Evolutionary conservation across 2,329 filamentous ascomycete species (phyloP).

Genomic region (Colletotrichum echinochloae): DNA sequence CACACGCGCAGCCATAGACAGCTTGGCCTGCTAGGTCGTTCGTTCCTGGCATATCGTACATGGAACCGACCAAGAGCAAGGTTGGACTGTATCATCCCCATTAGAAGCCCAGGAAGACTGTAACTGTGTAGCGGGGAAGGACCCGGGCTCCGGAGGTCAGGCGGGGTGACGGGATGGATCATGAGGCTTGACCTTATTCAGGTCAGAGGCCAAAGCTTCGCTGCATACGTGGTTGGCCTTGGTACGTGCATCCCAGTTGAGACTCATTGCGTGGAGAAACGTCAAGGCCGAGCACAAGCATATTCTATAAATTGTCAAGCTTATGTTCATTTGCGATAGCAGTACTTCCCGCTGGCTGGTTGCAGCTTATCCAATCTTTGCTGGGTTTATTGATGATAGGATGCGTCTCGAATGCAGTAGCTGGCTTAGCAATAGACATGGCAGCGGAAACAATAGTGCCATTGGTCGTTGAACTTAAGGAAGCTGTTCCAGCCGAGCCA

Average conservation of each 20-base stretch:
- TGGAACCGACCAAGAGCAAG: slow-evolving; percentile 20
- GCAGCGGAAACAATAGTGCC: neutral
- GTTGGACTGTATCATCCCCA: slow-evolving; percentile 9
- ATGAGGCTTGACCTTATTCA: slow-evolving; percentile 8
- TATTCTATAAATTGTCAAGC: neutral
- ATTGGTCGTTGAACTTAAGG: neutral
- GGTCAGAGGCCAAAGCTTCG: neutral
- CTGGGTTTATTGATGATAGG: neutral
- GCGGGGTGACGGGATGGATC: slow-evolving; percentile 37
- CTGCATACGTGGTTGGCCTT: neutral
- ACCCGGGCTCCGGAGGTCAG: slow-evolving; percentile 36
- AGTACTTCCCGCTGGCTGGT: neutral
- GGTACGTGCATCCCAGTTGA: neutral
- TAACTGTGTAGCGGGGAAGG: slow-evolving; percentile 24
- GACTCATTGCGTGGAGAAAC: neutral
- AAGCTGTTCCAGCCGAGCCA: neutral
- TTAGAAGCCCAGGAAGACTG: neutral
- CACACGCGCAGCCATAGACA: slow-evolving; percentile 21
- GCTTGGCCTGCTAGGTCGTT: slow-evolving; percentile 21
- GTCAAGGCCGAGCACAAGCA: neutral
- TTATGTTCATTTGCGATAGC: neutral
- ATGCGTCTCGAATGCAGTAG: neutral
- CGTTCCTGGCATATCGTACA: slow-evolving; percentile 38
- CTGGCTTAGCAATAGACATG: neutral
- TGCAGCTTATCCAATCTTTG: neutral